Evolutionary conservation across 176 grass and related monocot genomes (phyloP), one percentile per base, ranked within the genome.

Genomic region (Tuctoria greenei): DNA sequence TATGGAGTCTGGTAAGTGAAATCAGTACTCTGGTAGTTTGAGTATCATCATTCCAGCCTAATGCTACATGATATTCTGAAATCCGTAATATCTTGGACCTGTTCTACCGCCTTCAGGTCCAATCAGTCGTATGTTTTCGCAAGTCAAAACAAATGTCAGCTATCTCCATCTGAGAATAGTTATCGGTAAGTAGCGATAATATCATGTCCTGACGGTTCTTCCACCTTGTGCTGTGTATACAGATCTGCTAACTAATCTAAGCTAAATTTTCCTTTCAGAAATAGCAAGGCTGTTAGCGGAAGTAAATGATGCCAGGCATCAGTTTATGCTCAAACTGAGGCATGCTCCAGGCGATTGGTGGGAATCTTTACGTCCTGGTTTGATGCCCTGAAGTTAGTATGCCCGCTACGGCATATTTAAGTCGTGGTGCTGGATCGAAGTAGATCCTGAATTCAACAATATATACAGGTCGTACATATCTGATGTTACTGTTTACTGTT

Each of bases 141-240:
- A n/a, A 76, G 11, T 91, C 61, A 93, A 64, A 82, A 80, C 80
- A 83, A 79, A 76, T 64, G 50, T 89, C 61, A 76, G 54, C 69
- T 91, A 91, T 87, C 77, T 93, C 64, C 81, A 58, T 46, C 36
- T 97, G 81, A 91, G 78, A 44, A 60, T 87, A 79, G 38, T 91
- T 61, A 45, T 97, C 63, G 86, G 94, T 93, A 79, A 91, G 43
- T 45, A 38, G 47, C 7, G 55, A 27, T 8, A 37, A 6, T 15
- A 49, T 17, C 49, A 23, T 52, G 2, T 8, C 35, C 24, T 47
- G 66, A 40, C 65, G 5, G 59, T 47, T 58, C 2, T 47, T 58
- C 2, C 4, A 59, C 27, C 52, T 23, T 23, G 24, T 78, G 11
- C 14, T 23, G 1, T 36, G 45, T 4, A 23, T 76, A 41, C 5